A percentile compares a stretch with the other conserved stretches of the same genome.
These are phyloP conservation scores for Cladophialophora exuberans DNA, from an alignment of 2,329 filamentous ascomycete species.

Conservation along the genomic window DNA sequence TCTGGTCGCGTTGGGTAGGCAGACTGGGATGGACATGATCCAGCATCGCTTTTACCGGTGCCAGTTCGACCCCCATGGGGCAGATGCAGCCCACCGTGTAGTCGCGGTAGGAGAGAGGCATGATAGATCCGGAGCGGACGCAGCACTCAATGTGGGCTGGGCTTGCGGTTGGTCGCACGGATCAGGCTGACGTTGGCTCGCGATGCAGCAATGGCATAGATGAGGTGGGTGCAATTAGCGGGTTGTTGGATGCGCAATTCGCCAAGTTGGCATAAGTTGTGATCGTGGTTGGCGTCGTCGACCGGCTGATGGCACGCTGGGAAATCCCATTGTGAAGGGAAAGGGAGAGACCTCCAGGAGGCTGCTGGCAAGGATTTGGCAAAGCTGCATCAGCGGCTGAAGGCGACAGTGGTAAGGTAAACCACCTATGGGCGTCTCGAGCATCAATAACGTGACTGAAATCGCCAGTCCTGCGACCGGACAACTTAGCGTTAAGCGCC, in stretches of 20 bases:
- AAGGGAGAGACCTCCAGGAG: neutral
- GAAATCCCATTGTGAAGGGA: neutral
- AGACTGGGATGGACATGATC: slow-evolving; percentile 29
- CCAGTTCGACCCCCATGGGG: slow-evolving; percentile 35
- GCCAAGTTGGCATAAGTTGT: neutral
- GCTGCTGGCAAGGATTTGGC: neutral
- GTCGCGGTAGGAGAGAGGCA: slow-evolving; percentile 1
- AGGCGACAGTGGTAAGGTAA: no score
- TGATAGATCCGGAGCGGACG: neutral
- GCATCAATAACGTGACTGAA: no score
- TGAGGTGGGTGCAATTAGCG: neutral
- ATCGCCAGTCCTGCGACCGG: no score
- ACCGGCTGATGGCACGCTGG: neutral
- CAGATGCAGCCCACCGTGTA: slow-evolving; percentile 38
- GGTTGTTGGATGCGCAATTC: neutral
- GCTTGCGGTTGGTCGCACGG: neutral
- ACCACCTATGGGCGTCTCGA: no score
- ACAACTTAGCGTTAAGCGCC: no score
- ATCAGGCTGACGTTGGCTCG: neutral
- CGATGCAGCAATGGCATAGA: neutral
- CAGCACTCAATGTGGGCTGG: neutral
- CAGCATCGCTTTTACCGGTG: slow-evolving; percentile 36
- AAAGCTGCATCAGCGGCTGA: neutral
- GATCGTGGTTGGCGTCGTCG: neutral
- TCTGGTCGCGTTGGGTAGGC: slow-evolving; percentile 13